Evolutionary conservation across 2,329 filamentous ascomycete genomes (phyloP), one percentile per base, ranked within the genome.

Genomic region (Chrysoporthe austroafricana): DNA sequence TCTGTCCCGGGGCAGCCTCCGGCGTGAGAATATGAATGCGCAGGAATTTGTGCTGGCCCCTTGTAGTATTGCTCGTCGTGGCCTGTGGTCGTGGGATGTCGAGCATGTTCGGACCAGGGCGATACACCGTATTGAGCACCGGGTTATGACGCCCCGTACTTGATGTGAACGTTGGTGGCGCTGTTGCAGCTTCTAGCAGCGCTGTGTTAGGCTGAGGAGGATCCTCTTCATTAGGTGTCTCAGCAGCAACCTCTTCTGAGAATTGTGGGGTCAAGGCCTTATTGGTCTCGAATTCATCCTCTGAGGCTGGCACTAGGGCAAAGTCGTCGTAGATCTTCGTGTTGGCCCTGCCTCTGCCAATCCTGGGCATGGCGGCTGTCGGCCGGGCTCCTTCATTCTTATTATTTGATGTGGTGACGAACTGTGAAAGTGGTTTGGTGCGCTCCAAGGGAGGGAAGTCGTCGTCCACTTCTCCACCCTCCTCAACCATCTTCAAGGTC

Each of bases 321-420:
- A 96, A 95, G 72, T 96, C 92, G 73, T 95, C 92, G 81, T 90
- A 93, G 0, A 91, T 89, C 74, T 90, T 93, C 32, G 91, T 91
- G 71, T 91, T 90, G 68, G 90, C 88, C 92, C 92, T 84, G 69
- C 84, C 82, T 61, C 85, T 79, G 5, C 82, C 85, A 9, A 83
- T 90, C 65, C 88, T 85, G 7, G 91, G 93, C 48, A 92, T 93
- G 73, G 63, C 64, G 46, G 64, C 63, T n/a, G 64, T 64, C 4
- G 66, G 69, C 4, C 66, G 60, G 54, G 61, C 64, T 32, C 67
- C 67, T 44, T 69, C 69, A 32, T 69, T 69, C 57, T 70, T 70
- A 62, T 70, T 70, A 44, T 67, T 70, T 26, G 67, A 65, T 14
- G 69, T 67, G 32, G 69, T 70, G 39, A 68, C 69, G 48, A 95